Evolutionary conservation across 2,329 filamentous ascomycete genomes (phyloP), one percentile per base, ranked within the genome.

Genomic region (Huntiella omanensis): DNA sequence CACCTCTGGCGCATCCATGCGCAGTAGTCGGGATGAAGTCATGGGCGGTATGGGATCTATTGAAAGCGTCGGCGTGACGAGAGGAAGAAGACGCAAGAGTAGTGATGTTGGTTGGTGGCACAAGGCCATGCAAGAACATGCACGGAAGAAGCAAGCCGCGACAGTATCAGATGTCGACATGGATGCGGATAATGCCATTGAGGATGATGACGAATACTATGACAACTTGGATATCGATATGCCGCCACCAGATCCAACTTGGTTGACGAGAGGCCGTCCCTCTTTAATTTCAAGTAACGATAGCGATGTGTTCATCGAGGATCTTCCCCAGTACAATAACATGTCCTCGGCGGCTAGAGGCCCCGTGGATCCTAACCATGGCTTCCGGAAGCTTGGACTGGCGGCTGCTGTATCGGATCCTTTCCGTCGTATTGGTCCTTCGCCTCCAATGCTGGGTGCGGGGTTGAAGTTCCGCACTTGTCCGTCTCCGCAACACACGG

Each of bases 391-490:
- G 15, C 37, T 46, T 19, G 47, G 33, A 4, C n/a, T 33, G 6
- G 43, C 43, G 5, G 22, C 22, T 10, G 22, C 22, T 28, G 38
- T 41, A 40, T 17, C 36, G 4, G 48, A 50, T 7, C 44, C 43
- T 4, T 42, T 42, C 17, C 40, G 35, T 34, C 43, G 39, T 49
- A 62, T 70, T 52, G 66, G 65, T 16, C 65, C 69, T 54, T 77
- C 76, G 50, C 88, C 88, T 36, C 88, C 88, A 7, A 92, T 96
- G 86, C 73, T 94, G 8, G 88, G 88, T 47, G 65, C 68, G 48
- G 82, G 93, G 53, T 71, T 96, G 46, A 67, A 70, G 19, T 93
- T 95, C 58, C 83, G 85, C 33, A 74, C 73, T 58, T 94, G 85
- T 58, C 69, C 72, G 7, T 94, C 87, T 19, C 88, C 88, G 4